These are phyloP conservation scores for Heliosperma pusillum DNA, from an alignment of 148 eudicot genomes.

Conservation along the genomic window DNA sequence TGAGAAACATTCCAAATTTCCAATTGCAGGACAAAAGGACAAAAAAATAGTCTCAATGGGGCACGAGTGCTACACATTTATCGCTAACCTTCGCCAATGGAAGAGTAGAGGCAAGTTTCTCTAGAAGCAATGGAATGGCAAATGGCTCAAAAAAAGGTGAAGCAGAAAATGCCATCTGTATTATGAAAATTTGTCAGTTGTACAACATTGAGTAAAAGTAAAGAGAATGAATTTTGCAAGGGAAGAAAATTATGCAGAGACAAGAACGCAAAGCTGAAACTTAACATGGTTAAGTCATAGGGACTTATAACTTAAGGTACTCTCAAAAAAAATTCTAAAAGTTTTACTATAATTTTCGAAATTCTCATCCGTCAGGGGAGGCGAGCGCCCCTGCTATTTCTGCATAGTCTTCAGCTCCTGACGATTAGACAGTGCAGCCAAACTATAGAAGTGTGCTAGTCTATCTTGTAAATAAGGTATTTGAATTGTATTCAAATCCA, in stretches of 20 bases:
- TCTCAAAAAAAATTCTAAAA: too few species aligned
- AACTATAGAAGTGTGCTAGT: neutral
- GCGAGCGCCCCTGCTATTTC: too few species aligned
- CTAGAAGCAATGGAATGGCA: constrained; percentile 79
- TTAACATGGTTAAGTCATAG: neutral
- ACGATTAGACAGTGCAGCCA: neutral
- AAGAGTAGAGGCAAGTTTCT: constrained; percentile 78
- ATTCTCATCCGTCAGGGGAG: too few species aligned
- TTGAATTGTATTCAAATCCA: neutral
- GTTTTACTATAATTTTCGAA: too few species aligned
- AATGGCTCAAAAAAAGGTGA: constrained; percentile 84
- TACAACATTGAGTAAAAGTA: neutral
- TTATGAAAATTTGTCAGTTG: neutral
- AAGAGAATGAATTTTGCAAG: neutral
- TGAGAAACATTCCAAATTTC: neutral
- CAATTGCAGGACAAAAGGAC: constrained; percentile 8
- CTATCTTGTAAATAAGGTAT: neutral
- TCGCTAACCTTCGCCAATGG: constrained; percentile 74
- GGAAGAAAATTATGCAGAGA: neutral
- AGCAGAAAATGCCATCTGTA: constrained; percentile 77
- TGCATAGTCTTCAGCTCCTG: neutral
- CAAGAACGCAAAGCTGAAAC: neutral
- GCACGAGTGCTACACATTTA: constrained; percentile 10
- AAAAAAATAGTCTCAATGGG: constrained; percentile 4
- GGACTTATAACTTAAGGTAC: too few species aligned